These are phyloP conservation scores for Lodderomyces theae DNA, from an alignment of 1,139 yeast species.

Conservation along the genomic window DNA sequence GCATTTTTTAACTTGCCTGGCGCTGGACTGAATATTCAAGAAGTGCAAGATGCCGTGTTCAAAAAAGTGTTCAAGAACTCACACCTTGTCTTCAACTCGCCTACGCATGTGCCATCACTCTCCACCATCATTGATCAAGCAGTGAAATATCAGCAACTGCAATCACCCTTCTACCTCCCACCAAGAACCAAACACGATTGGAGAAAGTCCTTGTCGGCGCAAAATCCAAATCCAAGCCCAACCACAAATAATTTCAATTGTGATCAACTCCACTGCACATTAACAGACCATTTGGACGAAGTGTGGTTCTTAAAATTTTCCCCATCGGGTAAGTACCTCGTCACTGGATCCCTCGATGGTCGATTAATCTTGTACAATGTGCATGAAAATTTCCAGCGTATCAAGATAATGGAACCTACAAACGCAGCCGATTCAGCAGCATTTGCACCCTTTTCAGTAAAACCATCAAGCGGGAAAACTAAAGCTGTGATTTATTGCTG, in stretches of 20 bases:
- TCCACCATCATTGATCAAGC: slow-evolving; percentile 30
- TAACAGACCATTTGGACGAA: slow-evolving; percentile 64
- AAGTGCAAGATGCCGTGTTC: slow-evolving; percentile 9
- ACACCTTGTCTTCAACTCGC: slow-evolving; percentile 7
- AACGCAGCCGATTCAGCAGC: slow-evolving; percentile 28
- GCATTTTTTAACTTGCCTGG: slow-evolving; percentile 7
- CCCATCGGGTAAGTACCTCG: slow-evolving; percentile 71
- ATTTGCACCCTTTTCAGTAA: slow-evolving; percentile 27
- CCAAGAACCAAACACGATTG: slow-evolving; percentile 22
- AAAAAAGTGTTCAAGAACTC: slow-evolving; percentile 11
- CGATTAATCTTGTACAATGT: slow-evolving; percentile 68
- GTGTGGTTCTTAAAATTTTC: slow-evolving; percentile 85
- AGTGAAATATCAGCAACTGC: slow-evolving; percentile 25
- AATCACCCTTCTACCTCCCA: slow-evolving; percentile 36
- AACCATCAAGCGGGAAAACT: slow-evolving; percentile 20
- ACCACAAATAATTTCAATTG: slow-evolving; percentile 6
- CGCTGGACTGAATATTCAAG: slow-evolving; percentile 2
- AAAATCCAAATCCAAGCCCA: slow-evolving; percentile 6
- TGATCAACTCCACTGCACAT: slow-evolving; percentile 26
- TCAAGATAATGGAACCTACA: slow-evolving; percentile 34
- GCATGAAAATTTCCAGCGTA: slow-evolving; percentile 46
- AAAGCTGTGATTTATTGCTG: slow-evolving; percentile 66
- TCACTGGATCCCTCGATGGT: slow-evolving; percentile 74
- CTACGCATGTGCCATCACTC: slow-evolving; percentile 23
- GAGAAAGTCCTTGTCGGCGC: slow-evolving; percentile 5